Evolutionary conservation across 2,329 filamentous ascomycete species (phyloP).

Genomic region (Spiromastix sp.): DNA sequence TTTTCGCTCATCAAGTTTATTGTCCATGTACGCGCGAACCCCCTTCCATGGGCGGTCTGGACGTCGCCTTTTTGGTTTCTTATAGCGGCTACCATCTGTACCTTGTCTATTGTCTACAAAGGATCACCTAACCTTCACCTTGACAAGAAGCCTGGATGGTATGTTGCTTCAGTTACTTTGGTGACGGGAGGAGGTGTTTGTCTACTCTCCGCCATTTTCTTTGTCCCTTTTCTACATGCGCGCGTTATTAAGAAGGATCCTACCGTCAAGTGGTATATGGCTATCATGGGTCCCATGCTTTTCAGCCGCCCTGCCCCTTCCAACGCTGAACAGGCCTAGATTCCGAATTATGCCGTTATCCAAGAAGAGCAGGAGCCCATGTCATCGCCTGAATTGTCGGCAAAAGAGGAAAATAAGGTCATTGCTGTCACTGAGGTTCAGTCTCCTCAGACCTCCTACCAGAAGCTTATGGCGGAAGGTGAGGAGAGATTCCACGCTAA

Average conservation of each 20-base stretch:
- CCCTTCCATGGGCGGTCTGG: conserved; percentile 62
- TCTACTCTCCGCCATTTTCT: conserved; percentile 55
- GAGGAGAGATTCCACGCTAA: conserved; percentile 51
- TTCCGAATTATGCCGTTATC: conserved; percentile 69
- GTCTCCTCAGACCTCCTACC: conserved; percentile 46
- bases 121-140: conserved; percentile 59
- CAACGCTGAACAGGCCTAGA: conserved; percentile 43
- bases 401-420: conserved; percentile 12
- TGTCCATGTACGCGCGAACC: conserved; percentile 63
- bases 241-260: conserved; percentile 60
- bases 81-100: conserved; percentile 62
- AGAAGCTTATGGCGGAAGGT: conserved; percentile 49
- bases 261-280: conserved; percentile 52
- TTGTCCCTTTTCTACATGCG: conserved; percentile 59
- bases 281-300: conserved; percentile 54
- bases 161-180: conserved; percentile 55
- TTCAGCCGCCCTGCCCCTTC: conserved; percentile 48
- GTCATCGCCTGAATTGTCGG: conserved; percentile 24
- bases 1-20: conserved; percentile 62
- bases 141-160: conserved; percentile 54
- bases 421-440: conserved; percentile 39
- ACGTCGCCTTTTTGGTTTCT: conserved; percentile 69
- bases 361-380: conserved; percentile 51
- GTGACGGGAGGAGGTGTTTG: conserved; percentile 52
- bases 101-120: conserved; percentile 71